Percentiles rank a stretch among this genome's conserved stretches.
Conservation (phyloP, 169 alveolate species). For the Prorocentrum cordatum region DNA sequence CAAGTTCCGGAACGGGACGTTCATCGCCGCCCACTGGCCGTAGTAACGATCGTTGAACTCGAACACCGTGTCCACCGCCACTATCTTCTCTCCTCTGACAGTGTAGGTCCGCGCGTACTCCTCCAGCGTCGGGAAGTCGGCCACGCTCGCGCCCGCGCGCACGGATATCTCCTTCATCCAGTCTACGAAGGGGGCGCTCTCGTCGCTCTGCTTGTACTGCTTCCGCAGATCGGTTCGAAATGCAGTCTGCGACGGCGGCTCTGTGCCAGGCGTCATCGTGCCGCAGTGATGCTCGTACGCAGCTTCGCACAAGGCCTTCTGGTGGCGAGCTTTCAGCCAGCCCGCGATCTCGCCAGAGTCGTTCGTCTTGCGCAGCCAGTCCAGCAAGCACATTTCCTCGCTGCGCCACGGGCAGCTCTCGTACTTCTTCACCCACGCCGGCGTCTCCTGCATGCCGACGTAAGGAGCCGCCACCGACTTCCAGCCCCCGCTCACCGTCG, state of each 20-base stretch:
- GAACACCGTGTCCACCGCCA: not conserved
- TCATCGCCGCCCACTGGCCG: not conserved
- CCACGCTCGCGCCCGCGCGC: not conserved
- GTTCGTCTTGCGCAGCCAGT: conserved; percentile 9
- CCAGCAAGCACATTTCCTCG: not conserved
- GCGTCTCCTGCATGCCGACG: too few species aligned
- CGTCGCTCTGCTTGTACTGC: too few species aligned
- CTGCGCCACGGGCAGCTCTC: not conserved
- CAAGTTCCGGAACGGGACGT: not conserved
- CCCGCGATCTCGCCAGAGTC: not conserved
- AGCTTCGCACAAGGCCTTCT: too few species aligned
- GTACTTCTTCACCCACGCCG: not conserved
- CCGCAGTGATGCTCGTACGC: too few species aligned
- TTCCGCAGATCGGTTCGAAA: too few species aligned
- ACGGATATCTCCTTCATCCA: too few species aligned
- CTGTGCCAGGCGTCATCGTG: too few species aligned
- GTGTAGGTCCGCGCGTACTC: not conserved
- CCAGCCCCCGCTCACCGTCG: too few species aligned
- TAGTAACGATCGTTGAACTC: not conserved
- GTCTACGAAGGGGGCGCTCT: too few species aligned
- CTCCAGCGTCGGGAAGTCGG: not conserved
- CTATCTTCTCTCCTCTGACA: not conserved
- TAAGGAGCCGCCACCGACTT: too few species aligned
- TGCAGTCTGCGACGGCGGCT: too few species aligned
- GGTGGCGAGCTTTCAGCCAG: not conserved